phyloP scores from a whole-genome alignment of 768 basidiomycete species.

The Pisolithus microcarpus region DNA sequence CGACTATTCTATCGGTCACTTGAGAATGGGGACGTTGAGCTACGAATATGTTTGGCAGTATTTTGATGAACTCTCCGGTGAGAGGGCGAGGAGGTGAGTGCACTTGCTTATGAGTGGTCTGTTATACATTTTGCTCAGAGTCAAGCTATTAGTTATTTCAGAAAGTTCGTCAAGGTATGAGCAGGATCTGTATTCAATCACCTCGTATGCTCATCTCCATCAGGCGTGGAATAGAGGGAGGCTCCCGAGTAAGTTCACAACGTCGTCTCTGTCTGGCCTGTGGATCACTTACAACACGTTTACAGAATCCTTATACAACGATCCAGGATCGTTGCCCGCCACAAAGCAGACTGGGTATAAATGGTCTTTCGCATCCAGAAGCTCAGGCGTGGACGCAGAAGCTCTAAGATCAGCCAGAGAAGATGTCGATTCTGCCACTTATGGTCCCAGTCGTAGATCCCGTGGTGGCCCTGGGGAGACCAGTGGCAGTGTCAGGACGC shows the following conservation, averaged over 20 bases:
- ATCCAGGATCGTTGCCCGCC: conserved; percentile 52
- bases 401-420: conserved; percentile 54
- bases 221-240: conserved; percentile 81
- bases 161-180: conserved; percentile 80
- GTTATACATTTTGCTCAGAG: conserved; percentile 18
- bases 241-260: conserved; percentile 44
- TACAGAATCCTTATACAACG: conserved; percentile 52
- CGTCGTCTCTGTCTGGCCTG: conserved; percentile 10
- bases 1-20: background rate
- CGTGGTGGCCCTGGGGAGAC: conserved; percentile 7
- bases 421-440: conserved; percentile 45
- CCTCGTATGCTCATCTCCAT: background rate
- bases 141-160: conserved; percentile 63
- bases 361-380: conserved; percentile 77
- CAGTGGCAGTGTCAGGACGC: conserved; percentile 36
- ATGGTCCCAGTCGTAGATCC: conserved; percentile 15
- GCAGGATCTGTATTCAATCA: conserved; percentile 1
- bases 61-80: conserved; percentile 78
- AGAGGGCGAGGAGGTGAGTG: conserved; percentile 67
- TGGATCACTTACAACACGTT: background rate
- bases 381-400: conserved; percentile 48
- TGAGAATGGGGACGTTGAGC: conserved; percentile 1
- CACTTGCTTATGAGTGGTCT: background rate
- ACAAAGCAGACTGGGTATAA: conserved; percentile 76
- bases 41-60: conserved; percentile 43